Base-by-base conservation (phyloP, 1,139 yeast species). In the Nadsonia starkeyi-henricii region DNA sequence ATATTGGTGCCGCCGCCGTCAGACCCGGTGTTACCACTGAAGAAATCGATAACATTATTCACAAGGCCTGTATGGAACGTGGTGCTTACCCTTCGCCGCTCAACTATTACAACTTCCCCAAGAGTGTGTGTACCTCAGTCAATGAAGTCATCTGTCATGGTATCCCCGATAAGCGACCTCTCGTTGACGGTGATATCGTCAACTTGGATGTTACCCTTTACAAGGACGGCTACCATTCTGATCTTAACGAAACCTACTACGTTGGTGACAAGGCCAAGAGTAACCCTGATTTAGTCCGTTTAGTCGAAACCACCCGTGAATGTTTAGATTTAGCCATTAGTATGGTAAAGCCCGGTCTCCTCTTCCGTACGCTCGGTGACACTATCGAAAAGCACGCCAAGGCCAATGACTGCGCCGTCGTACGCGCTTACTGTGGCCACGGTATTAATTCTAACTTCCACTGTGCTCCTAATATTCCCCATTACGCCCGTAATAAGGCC, bases 141-240 rank as follows among this genome's bases (percentile, higher is more conserved):
- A 89, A 93, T 65, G 98, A 91, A 69, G 81, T 88, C 51, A 85
- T 91, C 53, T 91, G 99, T 64, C 99, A 91, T 65, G 99, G 99
- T 55, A 85, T 91, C 52, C 98, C 98, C 23, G 98, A 93, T 65
- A 75, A 84, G 67, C 77, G 89, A 49, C 79, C 78, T 42, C 72
- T 93, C 54, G 69, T 85, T 63, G 97, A 91, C 58, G 98, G 99
- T 48, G 99, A 93, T 63, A 91, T 93, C 56, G 74, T 93, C 55
- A 93, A 93, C 63, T 70, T 93, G 55, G 99, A 93, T 63, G 86
- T 93, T 46, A 75, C 96, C 2, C 66, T 93, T 49, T 91, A 75
- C 69, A 78, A 83, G 65, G 78, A 83, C 57, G 98, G 98, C 1
- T 78, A 80, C 68, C 97, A 93, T 67, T 82, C 96, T 2, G 99